Conservation (phyloP, 2,329 filamentous ascomycete genomes). For the Ceratocystis colombiana region DNA sequence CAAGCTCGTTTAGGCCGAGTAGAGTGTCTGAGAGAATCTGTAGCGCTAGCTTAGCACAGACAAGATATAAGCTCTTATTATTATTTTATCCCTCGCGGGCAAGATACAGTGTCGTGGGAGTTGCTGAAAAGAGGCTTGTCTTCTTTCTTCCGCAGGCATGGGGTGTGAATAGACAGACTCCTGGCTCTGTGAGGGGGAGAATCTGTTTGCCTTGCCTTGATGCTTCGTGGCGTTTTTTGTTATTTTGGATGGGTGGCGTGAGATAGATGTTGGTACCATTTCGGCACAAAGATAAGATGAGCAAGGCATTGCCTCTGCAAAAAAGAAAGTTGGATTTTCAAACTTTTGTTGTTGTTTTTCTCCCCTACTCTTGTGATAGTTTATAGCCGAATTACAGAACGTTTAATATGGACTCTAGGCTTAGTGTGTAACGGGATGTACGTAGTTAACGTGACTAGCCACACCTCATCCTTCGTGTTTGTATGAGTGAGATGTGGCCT, state of each 20-base stretch:
- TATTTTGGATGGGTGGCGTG: not conserved
- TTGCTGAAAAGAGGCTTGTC: too few species aligned
- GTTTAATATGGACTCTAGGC: too few species aligned
- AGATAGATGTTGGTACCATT: not conserved
- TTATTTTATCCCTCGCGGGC: too few species aligned
- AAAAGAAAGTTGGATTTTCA: not conserved
- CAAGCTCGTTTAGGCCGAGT: not conserved
- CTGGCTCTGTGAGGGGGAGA: not conserved
- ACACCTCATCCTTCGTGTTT: too few species aligned
- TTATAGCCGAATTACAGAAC: not conserved
- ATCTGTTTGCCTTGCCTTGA: not conserved
- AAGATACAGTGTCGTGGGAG: too few species aligned
- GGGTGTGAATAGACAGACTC: too few species aligned
- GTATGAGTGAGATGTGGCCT: conserved; percentile 1
- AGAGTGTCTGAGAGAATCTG: not conserved
- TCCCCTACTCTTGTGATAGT: not conserved
- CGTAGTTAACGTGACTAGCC: too few species aligned
- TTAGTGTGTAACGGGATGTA: too few species aligned
- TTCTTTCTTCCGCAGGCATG: too few species aligned
- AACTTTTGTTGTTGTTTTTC: not conserved
- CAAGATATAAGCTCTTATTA: not conserved
- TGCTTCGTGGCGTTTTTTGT: not conserved
- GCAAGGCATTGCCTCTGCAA: not conserved
- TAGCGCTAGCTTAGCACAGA: not conserved
- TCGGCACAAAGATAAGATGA: not conserved